Conservation (phyloP, 139 green algal species). For the Dunaliella primolecta region DNA sequence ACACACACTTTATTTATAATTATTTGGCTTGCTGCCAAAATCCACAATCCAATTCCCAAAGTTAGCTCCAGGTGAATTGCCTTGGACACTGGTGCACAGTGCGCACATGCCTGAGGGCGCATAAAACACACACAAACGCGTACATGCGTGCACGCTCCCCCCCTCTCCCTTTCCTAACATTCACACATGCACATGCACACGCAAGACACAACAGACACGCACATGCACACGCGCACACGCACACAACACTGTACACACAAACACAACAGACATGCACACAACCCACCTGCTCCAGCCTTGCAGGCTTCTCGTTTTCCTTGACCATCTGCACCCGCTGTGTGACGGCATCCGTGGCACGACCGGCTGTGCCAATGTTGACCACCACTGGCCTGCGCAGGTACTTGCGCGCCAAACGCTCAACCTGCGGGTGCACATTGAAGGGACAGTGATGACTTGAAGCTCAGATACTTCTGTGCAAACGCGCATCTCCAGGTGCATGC, state of each 20-base stretch:
- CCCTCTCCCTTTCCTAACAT: too few relatives aligned
- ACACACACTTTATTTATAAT: too few relatives aligned
- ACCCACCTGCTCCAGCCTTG: conserved; percentile 48
- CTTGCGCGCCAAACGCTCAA: conserved; percentile 78
- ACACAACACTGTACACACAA: not conserved
- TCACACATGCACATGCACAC: too few relatives aligned
- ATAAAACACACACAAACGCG: too few relatives aligned
- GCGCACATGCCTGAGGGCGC: too few relatives aligned
- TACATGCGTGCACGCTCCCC: too few relatives aligned
- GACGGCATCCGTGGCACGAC: conserved; percentile 84
- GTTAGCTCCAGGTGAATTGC: too few relatives aligned
- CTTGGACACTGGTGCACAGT: too few relatives aligned
- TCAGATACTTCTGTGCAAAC: not conserved
- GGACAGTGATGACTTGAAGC: too few relatives aligned
- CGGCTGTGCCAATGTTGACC: conserved; percentile 88
- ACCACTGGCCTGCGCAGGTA: conserved; percentile 80
- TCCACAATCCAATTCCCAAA: too few relatives aligned
- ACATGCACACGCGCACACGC: not conserved
- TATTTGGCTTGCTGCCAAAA: too few relatives aligned
- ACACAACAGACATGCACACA: conserved; percentile 16
- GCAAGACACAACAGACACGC: not conserved
- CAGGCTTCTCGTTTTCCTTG: conserved; percentile 83
- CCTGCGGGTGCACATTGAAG: conserved; percentile 31
- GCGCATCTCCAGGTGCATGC: too few relatives aligned
- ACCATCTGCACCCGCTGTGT: conserved; percentile 79